These are phyloP conservation scores for Apiospora sp. DNA, from an alignment of 2,329 filamentous ascomycete genomes.

Conservation along the genomic window DNA sequence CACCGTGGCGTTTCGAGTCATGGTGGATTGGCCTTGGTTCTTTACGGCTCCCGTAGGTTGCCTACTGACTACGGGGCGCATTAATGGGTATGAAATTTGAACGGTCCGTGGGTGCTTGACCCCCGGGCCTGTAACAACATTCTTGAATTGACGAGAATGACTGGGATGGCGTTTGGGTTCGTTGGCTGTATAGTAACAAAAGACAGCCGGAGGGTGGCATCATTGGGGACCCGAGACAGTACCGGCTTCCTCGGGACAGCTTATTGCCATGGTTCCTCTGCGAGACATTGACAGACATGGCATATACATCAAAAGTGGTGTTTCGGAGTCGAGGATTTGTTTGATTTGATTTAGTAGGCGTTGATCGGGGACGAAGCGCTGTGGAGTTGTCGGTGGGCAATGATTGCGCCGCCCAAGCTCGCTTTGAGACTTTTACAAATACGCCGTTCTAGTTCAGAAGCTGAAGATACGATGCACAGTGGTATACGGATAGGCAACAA, in stretches of 20 bases:
- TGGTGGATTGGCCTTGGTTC: not conserved
- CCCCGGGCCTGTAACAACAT: constrained; percentile 49
- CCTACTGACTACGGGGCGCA: constrained; percentile 3
- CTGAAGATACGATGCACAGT: constrained; percentile 17
- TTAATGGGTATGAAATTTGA: constrained; percentile 20
- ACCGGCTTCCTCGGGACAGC: constrained; percentile 15
- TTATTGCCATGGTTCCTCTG: constrained; percentile 12
- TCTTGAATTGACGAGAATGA: constrained; percentile 42
- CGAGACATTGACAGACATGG: constrained; percentile 39
- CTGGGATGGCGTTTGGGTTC: constrained; percentile 26
- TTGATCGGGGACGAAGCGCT: constrained; percentile 33
- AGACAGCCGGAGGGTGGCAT: constrained; percentile 21
- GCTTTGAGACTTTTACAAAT: constrained; percentile 2
- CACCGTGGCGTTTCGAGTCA: not conserved
- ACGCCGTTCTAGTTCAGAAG: constrained; percentile 6
- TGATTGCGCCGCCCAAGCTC: constrained; percentile 29
- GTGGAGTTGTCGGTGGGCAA: constrained; percentile 27
- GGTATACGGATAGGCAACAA: constrained; percentile 13
- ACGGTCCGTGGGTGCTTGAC: constrained; percentile 25
- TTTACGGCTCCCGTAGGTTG: not conserved
- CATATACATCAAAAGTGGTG: constrained; percentile 59
- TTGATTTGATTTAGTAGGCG: constrained; percentile 39
- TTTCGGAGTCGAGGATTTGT: constrained; percentile 42
- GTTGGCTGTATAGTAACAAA: constrained; percentile 31
- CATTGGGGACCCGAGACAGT: not conserved